A percentile compares a stretch with the other conserved stretches of the same genome.
Evolutionary conservation across 108 stramenopile genomes (phyloP).

Genomic region (Nitzschia sp.): DNA sequence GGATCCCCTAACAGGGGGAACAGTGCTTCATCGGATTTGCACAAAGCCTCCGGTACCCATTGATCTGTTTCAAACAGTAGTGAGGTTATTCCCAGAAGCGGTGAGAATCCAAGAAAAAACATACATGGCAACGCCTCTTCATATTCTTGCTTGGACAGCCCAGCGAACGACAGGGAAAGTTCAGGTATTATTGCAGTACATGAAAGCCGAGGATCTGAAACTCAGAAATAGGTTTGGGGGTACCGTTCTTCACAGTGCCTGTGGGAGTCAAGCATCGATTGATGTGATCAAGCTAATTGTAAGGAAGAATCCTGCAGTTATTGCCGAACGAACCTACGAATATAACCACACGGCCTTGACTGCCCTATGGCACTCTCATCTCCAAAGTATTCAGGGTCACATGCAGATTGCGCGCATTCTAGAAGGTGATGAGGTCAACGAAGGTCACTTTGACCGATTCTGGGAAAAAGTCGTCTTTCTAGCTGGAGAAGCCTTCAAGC

Average conservation of each 20-base stretch:
- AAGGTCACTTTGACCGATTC: conserved; percentile 40
- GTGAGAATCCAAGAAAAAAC: conserved; percentile 30
- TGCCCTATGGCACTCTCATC: conserved; percentile 41
- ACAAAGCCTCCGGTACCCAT: conserved; percentile 13
- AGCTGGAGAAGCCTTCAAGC: conserved; percentile 13
- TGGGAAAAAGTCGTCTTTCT: conserved; percentile 41
- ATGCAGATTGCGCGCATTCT: conserved; percentile 35
- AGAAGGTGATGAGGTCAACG: conserved; percentile 17
- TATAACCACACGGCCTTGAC: conserved; percentile 32
- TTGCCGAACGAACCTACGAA: conserved; percentile 25
- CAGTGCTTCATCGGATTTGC: conserved; percentile 36
- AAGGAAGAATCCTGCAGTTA: conserved; percentile 21
- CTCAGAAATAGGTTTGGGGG: conserved; percentile 42
- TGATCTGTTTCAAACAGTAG: conserved; percentile 26
- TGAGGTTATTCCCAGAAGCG: conserved; percentile 28
- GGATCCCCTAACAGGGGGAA: conserved; percentile 28
- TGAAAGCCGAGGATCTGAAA: conserved; percentile 29
- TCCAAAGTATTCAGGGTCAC: conserved; percentile 37
- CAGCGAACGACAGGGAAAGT: conserved; percentile 32
- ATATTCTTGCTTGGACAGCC: conserved; percentile 31
- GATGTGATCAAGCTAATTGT: conserved; percentile 32
- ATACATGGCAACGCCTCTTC: conserved; percentile 43
- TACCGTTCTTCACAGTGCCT: conserved; percentile 47
- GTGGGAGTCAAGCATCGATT: conserved; percentile 33
- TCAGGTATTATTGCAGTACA: conserved; percentile 26